These are phyloP conservation scores for Vaccinium corymbosum DNA, from an alignment of 148 eudicot genomes.

Conservation along the genomic window DNA sequence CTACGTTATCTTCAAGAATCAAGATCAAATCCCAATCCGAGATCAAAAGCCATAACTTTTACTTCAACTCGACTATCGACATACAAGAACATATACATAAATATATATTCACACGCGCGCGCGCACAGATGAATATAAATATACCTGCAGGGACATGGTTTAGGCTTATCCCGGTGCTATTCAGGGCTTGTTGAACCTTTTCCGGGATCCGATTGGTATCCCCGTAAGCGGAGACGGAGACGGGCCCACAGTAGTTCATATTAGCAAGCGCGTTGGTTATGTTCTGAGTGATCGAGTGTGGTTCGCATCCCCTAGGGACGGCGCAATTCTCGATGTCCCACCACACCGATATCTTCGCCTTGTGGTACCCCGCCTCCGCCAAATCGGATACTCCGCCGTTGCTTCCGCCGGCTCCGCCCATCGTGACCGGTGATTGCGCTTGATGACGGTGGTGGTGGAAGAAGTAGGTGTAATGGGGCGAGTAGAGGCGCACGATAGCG, in stretches of 20 bases:
- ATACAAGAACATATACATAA: not conserved
- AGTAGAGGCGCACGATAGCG: slow-evolving; percentile 11
- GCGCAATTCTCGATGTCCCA: slow-evolving; percentile 88
- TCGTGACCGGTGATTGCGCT: not conserved
- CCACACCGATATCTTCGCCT: slow-evolving; percentile 75
- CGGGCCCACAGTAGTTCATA: slow-evolving; percentile 55
- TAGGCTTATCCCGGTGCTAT: slow-evolving; percentile 52
- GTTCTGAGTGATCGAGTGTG: slow-evolving; percentile 65
- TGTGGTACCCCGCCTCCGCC: slow-evolving; percentile 44
- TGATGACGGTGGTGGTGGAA: not conserved
- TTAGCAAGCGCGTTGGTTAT: slow-evolving; percentile 49
- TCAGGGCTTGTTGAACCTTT: slow-evolving; percentile 43
- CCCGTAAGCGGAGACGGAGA: slow-evolving; percentile 56
- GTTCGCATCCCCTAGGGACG: slow-evolving; percentile 63
- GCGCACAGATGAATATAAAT: not conserved
- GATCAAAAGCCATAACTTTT: not conserved
- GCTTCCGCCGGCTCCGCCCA: slow-evolving; percentile 18
- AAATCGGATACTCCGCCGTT: slow-evolving; percentile 8
- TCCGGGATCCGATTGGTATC: slow-evolving; percentile 39
- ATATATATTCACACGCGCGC: not conserved
- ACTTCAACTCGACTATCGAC: not conserved
- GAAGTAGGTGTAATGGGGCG: not conserved
- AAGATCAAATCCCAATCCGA: not conserved
- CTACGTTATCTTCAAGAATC: no score
- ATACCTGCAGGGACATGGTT: slow-evolving; percentile 59